phyloP scores from a whole-genome alignment of 176 grass and related monocot genomes.

The Hordeum vulgare region MorexV3_pseudomolecules_assembly NC_058524.1:612776728-612777227 shows the following conservation, averaged over 20 bases:
- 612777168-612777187: slow-evolving; percentile 56
- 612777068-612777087: slow-evolving; percentile 58
- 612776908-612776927: slow-evolving; percentile 83
- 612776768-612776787: too few species aligned
- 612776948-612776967: slow-evolving; percentile 57
- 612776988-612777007: slow-evolving; percentile 48
- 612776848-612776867: slow-evolving; percentile 27
- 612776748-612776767: too few species aligned
- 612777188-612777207: slow-evolving; percentile 62
- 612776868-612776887: slow-evolving; percentile 53
- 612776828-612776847: slow-evolving; percentile 45
- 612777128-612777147: slow-evolving; percentile 73
- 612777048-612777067: slow-evolving; percentile 57
- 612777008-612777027: slow-evolving; percentile 62
- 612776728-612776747: neutral
- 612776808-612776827: neutral
- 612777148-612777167: slow-evolving; percentile 62
- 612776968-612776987: slow-evolving; percentile 36
- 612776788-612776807: neutral
- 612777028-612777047: slow-evolving; percentile 46
- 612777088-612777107: slow-evolving; percentile 67
- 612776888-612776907: slow-evolving; percentile 88
- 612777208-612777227: slow-evolving; percentile 67
- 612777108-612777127: slow-evolving; percentile 65
- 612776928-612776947: slow-evolving; percentile 53